These are phyloP conservation scores for Bacterosira constricta DNA, from an alignment of 108 stramenopile genomes.

Conservation along the genomic window DNA sequence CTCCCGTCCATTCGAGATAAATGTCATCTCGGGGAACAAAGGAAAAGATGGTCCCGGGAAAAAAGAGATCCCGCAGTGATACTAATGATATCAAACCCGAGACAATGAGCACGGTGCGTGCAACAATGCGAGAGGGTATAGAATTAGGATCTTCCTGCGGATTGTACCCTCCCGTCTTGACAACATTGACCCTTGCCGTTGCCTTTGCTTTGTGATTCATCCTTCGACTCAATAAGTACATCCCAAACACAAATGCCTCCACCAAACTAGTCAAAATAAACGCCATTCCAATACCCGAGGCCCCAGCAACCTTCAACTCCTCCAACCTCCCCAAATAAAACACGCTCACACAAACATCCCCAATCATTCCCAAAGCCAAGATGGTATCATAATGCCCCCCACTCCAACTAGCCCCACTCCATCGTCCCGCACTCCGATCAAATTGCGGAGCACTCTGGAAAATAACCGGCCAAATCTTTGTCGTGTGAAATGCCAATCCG, in stretches of 20 bases:
- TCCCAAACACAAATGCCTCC: slow-evolving; percentile 68
- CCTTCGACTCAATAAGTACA: slow-evolving; percentile 44
- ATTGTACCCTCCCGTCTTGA: slow-evolving; percentile 5
- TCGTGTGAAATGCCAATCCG: slow-evolving; percentile 67
- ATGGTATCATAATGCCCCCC: slow-evolving; percentile 78
- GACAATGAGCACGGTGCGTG: slow-evolving; percentile 71
- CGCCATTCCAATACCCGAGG: slow-evolving; percentile 50
- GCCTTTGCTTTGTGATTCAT: slow-evolving; percentile 7
- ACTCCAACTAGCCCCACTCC: slow-evolving; percentile 72
- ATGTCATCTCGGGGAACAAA: slow-evolving; percentile 89
- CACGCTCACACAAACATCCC: slow-evolving; percentile 54
- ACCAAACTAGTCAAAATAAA: slow-evolving; percentile 58
- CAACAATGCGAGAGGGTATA: slow-evolving; percentile 69
- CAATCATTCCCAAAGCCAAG: slow-evolving; percentile 52
- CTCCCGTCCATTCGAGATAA: slow-evolving; percentile 88
- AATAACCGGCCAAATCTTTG: slow-evolving; percentile 77
- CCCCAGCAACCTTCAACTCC: slow-evolving; percentile 64
- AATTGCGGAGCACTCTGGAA: slow-evolving; percentile 57
- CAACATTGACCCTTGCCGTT: neutral
- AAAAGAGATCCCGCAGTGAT: slow-evolving; percentile 76
- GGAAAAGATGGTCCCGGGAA: slow-evolving; percentile 69
- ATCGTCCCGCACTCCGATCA: slow-evolving; percentile 10
- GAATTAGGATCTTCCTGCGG: slow-evolving; percentile 55
- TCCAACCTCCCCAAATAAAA: slow-evolving; percentile 64
- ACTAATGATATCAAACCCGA: slow-evolving; percentile 61